Evolutionary conservation across 2,329 filamentous ascomycete species (phyloP).

Genomic region (Colletotrichum paranaense): DNA sequence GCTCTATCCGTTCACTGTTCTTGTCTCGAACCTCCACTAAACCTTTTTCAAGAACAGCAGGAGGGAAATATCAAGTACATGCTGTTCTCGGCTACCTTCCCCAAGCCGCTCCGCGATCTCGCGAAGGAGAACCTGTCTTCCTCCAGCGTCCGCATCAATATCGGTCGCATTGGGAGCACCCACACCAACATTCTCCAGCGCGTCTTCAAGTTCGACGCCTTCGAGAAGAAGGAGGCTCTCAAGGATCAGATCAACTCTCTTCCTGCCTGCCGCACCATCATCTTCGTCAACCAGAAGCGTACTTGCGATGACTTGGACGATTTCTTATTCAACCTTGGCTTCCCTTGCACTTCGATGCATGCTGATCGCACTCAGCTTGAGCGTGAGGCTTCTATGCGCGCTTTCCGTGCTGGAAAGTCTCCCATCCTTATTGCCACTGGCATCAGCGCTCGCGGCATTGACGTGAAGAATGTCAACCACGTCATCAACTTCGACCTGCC

Average conservation of each 20-base stretch:
- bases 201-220: conserved; percentile 74
- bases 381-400: conserved; percentile 90
- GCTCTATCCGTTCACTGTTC: conserved; percentile 40
- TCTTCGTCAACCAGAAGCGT: conserved; percentile 89
- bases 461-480: conserved; percentile 87
- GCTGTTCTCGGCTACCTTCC: conserved; percentile 96
- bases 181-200: conserved; percentile 86
- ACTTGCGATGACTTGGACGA: conserved; percentile 89
- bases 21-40: conserved; percentile 37
- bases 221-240: conserved; percentile 76
- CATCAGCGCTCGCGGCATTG: conserved; percentile 87
- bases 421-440: conserved; percentile 90
- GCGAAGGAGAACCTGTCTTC: conserved; percentile 80
- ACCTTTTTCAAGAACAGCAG: conserved; percentile 74
- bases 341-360: conserved; percentile 92
- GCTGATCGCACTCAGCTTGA: conserved; percentile 88
- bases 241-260: conserved; percentile 78
- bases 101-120: conserved; percentile 79
- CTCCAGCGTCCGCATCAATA: conserved; percentile 82
- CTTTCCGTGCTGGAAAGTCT: conserved; percentile 79
- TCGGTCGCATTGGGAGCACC: conserved; percentile 87
- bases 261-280: conserved; percentile 80
- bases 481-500: conserved; percentile 96
- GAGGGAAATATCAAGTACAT: conserved; percentile 76
- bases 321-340: conserved; percentile 80